Base-by-base conservation (phyloP, 1,139 yeast species). In the Torulaspora pretoriensis region DNA sequence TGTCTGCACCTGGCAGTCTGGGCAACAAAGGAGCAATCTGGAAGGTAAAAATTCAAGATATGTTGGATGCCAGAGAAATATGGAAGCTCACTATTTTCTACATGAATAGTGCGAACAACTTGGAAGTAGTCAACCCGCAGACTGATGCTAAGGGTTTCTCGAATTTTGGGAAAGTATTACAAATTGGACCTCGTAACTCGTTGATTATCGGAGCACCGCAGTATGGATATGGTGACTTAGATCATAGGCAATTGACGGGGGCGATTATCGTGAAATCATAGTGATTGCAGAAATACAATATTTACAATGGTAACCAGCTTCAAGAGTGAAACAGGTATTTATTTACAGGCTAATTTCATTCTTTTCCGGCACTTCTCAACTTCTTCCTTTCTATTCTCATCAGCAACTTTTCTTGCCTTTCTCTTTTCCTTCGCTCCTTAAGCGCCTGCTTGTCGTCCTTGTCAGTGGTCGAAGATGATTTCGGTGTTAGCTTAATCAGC, bases 141-240 rank as follows among this genome's bases (percentile, higher is more conserved):
- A 37, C 1, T 13, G 36, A 37, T 8, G 45, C 39, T 9, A 52
- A 52, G 10, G 72, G 71, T 3, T 64, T 61, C 35, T 55, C 67
- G 6, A 74, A 72, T 12, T 74, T 72, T 55, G 81, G 80, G 1
- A 51, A 60, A 8, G 48, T 67, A 0, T 31, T 74, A 10, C 65
- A 58, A 8, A 16, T 42, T 2, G 57, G 57, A 1, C 54, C 55
- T 17, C 46, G 52, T 3, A 45, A 59, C 1, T 63, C 57, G 27
- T 32, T 77, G 23, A 61, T 71, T 6, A 63, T 74, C 4, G 79
- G 81, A 1, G 68, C 72, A 61, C 80, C 82, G 2, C 63, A 65
- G 32, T 72, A 59, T 50, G 74, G 75, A 8, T 57, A 60, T 26
- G 60, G 61, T 8, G 63, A 58, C 31, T 40, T 55, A 28, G 40